phyloP scores from a whole-genome alignment of 805 yeast species.

The Phaffomyces thermotolerans region DNA sequence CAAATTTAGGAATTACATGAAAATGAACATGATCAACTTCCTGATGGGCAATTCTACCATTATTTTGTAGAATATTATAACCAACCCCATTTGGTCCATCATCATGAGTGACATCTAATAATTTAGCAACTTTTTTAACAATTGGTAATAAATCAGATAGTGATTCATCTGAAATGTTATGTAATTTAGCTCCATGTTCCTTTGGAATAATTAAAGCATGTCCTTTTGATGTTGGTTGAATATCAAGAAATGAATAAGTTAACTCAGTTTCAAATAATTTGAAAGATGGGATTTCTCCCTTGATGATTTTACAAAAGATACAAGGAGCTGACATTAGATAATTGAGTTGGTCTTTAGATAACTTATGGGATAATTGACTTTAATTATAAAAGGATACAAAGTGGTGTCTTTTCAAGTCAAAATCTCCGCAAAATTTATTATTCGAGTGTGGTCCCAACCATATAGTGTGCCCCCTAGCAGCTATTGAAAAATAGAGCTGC shows the following conservation, averaged over 20 bases:
- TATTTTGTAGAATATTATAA: constrained; percentile 87
- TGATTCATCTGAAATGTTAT: constrained; percentile 87
- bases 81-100: constrained; percentile 65
- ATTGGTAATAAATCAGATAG: constrained; percentile 81
- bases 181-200: constrained; percentile 87
- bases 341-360: neutral
- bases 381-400: too few relatives aligned
- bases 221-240: constrained; percentile 86
- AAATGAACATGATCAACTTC: constrained; percentile 94
- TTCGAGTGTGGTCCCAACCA: too few relatives aligned
- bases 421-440: neutral
- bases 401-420: too few relatives aligned
- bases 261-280: constrained; percentile 82
- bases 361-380: too few relatives aligned
- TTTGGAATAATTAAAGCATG: constrained; percentile 90
- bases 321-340: constrained; percentile 45
- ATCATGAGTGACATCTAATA: constrained; percentile 56
- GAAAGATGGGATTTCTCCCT: constrained; percentile 90
- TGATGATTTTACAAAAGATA: constrained; percentile 89
- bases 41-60: constrained; percentile 93
- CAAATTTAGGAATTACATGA: constrained; percentile 89
- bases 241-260: constrained; percentile 81
- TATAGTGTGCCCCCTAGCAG: too few relatives aligned
- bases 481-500: too few relatives aligned
- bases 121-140: constrained; percentile 77